phyloP scores from a whole-genome alignment of 2,329 filamentous ascomycete genomes.

The Didymella keratinophila region DNA sequence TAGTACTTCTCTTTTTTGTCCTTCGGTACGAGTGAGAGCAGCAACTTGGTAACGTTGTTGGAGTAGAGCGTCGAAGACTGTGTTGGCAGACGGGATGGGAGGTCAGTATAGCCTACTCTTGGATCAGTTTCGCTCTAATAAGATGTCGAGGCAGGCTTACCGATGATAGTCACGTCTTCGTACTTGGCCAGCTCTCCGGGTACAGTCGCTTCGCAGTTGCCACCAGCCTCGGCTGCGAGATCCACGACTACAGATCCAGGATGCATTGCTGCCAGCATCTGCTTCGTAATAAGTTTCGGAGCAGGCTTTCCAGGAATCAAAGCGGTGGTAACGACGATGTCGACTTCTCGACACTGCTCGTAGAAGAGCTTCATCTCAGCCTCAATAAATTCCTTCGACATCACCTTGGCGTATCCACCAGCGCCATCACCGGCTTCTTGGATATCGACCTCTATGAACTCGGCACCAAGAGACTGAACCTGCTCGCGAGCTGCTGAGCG shows the following conservation, averaged over 20 bases:
- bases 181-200: constrained; percentile 74
- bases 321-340: constrained; percentile 94
- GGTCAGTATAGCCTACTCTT: constrained; percentile 74
- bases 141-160: constrained; percentile 54
- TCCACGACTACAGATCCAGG: constrained; percentile 89
- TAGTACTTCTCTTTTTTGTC: constrained; percentile 81
- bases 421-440: constrained; percentile 84
- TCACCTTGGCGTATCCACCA: constrained; percentile 90
- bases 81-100: constrained; percentile 84
- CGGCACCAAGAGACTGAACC: constrained; percentile 87
- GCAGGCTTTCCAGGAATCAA: constrained; percentile 85
- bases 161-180: constrained; percentile 84
- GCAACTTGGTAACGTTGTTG: constrained; percentile 90
- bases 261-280: constrained; percentile 83
- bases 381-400: constrained; percentile 92
- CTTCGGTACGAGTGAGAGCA: constrained; percentile 80
- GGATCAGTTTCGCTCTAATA: constrained; percentile 1
- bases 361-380: constrained; percentile 93
- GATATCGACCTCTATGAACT: constrained; percentile 87
- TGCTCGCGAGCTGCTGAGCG: constrained; percentile 86
- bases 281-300: constrained; percentile 81
- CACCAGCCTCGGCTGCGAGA: constrained; percentile 84
- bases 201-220: constrained; percentile 84
- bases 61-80: constrained; percentile 91
- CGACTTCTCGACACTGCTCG: constrained; percentile 84